Evolutionary conservation across 2,329 filamentous ascomycete species (phyloP).

Genomic region (Colletotrichum chrysophilum): DNA sequence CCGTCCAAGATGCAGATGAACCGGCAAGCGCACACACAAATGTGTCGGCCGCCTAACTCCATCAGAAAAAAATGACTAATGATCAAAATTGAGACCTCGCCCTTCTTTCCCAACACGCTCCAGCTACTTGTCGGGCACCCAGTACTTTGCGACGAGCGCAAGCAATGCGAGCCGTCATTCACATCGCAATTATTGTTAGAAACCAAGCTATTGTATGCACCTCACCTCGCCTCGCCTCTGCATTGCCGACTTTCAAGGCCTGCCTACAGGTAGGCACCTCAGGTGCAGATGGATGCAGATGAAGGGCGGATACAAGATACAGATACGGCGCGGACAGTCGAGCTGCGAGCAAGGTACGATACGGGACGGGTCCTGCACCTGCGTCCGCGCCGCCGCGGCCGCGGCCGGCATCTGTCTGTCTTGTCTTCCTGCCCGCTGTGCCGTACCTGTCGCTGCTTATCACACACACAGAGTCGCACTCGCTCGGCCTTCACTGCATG

Average conservation of each 20-base stretch:
- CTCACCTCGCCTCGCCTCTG: not conserved
- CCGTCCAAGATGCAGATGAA: not conserved
- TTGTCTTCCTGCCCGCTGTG: not conserved
- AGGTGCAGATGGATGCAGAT: not conserved
- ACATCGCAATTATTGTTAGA: not conserved
- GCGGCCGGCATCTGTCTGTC: slow-evolving; percentile 7
- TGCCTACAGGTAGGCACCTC: not conserved
- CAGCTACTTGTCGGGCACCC: not conserved
- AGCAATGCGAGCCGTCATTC: not conserved
- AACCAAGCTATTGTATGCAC: not conserved
- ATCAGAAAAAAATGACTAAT: not conserved
- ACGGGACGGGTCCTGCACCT: slow-evolving; percentile 9
- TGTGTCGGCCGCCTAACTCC: not conserved
- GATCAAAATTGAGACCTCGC: not conserved
- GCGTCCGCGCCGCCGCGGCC: not conserved
- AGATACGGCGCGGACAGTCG: not conserved
- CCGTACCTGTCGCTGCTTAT: not conserved
- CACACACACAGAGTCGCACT: not conserved
- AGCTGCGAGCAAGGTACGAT: not conserved
- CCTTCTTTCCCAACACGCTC: not conserved
- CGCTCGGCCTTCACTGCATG: slow-evolving; percentile 7
- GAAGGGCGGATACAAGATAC: not conserved
- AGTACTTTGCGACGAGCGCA: not conserved
- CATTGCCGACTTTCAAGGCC: not conserved
- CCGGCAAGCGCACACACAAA: not conserved